Evolutionary conservation across 176 grass and related monocot genomes (phyloP).

Genomic region (Triticum aestivum): IWGSC_CS_RefSeq_v2.1 NC_057813.1:48800377-48800876

Average conservation of each 20-base stretch:
- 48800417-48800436: slow-evolving; percentile 62
- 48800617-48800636: slow-evolving; percentile 57
- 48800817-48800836: slow-evolving; percentile 86
- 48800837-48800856: slow-evolving; percentile 90
- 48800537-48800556: slow-evolving; percentile 72
- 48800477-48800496: background rate
- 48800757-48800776: slow-evolving; percentile 22
- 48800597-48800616: slow-evolving; percentile 95
- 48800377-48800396: slow-evolving; percentile 56
- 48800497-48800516: background rate
- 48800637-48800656: background rate
- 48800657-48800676: background rate
- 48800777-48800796: slow-evolving; percentile 91
- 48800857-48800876: background rate
- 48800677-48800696: background rate
- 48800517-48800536: slow-evolving; percentile 70
- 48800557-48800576: slow-evolving; percentile 77
- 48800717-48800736: background rate
- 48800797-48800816: slow-evolving; percentile 98
- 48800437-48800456: background rate
- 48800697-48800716: background rate
- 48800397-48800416: slow-evolving; percentile 73
- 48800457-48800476: background rate
- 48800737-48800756: background rate
- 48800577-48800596: slow-evolving; percentile 96